Percentiles rank a stretch among this genome's conserved stretches.
Conservation (phyloP, 73 alveolate species). For the Tetrahymena borealis region DNA sequence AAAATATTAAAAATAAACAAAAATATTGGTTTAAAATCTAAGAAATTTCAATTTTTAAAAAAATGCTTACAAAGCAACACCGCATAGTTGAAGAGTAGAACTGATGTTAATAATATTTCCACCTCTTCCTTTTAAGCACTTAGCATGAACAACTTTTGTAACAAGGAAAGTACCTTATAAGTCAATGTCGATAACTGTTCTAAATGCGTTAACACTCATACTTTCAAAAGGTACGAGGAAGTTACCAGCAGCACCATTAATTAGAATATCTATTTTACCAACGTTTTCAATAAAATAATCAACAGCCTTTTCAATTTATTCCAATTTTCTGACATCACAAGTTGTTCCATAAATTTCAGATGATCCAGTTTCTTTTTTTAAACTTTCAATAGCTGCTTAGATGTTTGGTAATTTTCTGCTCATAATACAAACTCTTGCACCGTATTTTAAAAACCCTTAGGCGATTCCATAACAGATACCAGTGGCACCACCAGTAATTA, state of each 20-base stretch:
- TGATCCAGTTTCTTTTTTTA: constrained; percentile 46
- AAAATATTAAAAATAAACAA: no score
- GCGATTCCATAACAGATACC: constrained; percentile 82
- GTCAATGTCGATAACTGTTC: constrained; percentile 79
- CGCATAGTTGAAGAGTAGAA: constrained; percentile 69
- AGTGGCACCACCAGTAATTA: constrained; percentile 84
- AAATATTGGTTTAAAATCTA: no score
- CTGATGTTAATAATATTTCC: constrained; percentile 73
- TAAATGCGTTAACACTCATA: constrained; percentile 72
- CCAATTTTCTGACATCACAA: constrained; percentile 71
- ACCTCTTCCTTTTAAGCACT: constrained; percentile 60
- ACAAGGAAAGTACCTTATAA: constrained; percentile 73
- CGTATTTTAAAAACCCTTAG: constrained; percentile 54
- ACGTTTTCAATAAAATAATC: constrained; percentile 37
- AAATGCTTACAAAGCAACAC: constrained; percentile 49
- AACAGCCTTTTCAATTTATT: constrained; percentile 54
- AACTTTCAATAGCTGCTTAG: constrained; percentile 47
- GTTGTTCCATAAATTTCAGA: constrained; percentile 1
- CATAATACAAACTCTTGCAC: constrained; percentile 69
- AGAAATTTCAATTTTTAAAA: neutral
- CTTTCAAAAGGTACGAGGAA: constrained; percentile 70
- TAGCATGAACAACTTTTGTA: constrained; percentile 57
- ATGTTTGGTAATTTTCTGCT: constrained; percentile 67
- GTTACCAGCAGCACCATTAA: constrained; percentile 91
- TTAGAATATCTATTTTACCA: constrained; percentile 69